Evolutionary conservation across 2,329 filamentous ascomycete species (phyloP), one percentile per base, ranked within the genome.

Genomic region (Malbranchea cinnamomea): DNA sequence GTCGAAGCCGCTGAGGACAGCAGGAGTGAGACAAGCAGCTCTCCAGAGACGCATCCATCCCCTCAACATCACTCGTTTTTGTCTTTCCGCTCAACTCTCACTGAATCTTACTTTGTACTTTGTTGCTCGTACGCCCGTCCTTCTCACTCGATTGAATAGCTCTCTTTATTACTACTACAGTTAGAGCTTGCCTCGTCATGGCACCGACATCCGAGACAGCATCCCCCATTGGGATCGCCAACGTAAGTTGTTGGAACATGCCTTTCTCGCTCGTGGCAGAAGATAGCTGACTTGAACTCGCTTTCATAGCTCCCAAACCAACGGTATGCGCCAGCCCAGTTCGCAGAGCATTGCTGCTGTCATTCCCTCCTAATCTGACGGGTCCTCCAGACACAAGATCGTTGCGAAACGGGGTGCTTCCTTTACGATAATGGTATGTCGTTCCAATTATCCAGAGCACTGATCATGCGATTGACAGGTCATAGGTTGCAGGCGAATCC

Each of bases 391-490:
- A 50, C 73, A 77, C 65, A 77, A 77, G 62, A 78, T 78, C 52
- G 73, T 78, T 48, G 73, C 73, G 39, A 77, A 75, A 62, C 78
- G 91, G 63, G 89, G 89, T 64, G 91, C 89, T 52, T 81, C 85
- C 54, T 98, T 98, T 65, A 98, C 89, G 43, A 94, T 98, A 53
- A 98, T 98, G 89, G 89, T 94, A 67, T 40, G 67, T 31, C 11
- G 6, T 20, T 19, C 4, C 9, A 15, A 15, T 12, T 18, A 22
- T 6, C 16, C 2, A 10, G 28, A 5, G n/a, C n/a, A 19, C 25
- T 10, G 24, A 31, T 23, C 28, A 17, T 19, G 5, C 15, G 43
- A 53, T 44, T 35, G 30, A 36, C 34, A 23, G 23, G 15, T n/a
- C 30, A 18, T 35, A 92, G 84, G 84, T 95, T 63, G 89, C 89